Conservation (phyloP, 257 asterid genomes). For the Plantago elongata region DNA sequence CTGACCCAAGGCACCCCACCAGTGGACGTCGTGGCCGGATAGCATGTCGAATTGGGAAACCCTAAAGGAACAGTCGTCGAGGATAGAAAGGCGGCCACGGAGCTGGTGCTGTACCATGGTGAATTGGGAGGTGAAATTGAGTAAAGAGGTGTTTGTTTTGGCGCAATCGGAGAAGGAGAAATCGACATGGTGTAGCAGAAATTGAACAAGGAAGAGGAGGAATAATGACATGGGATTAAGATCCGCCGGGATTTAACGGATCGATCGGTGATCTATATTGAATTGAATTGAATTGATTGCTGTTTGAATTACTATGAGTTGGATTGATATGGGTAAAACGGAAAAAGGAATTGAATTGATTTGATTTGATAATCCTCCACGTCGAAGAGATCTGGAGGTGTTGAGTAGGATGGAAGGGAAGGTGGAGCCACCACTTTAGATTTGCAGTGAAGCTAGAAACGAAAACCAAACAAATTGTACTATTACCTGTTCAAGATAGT, state of each 20-base stretch:
- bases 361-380: no score
- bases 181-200: slow-evolving; percentile 28
- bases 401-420: no score
- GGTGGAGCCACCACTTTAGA: no score
- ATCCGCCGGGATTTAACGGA: slow-evolving; percentile 26
- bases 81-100: slow-evolving; percentile 62
- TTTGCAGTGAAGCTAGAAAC: no score
- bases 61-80: slow-evolving; percentile 70
- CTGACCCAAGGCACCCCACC: slow-evolving; percentile 85
- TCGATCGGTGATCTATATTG: no score
- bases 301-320: no score
- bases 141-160: slow-evolving; percentile 44
- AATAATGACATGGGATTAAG: slow-evolving; percentile 35
- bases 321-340: no score
- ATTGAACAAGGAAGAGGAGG: slow-evolving; percentile 24
- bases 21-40: slow-evolving; percentile 75
- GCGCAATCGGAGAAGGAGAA: slow-evolving; percentile 48
- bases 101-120: slow-evolving; percentile 94
- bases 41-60: slow-evolving; percentile 89
- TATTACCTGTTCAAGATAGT: no score
- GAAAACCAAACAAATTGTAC: no score
- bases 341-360: no score
- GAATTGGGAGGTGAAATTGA: slow-evolving; percentile 76
- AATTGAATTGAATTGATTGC: no score
- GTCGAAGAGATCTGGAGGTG: no score